A percentile compares a stretch with the other conserved stretches of the same genome.
Conservation (phyloP, 2,329 filamentous ascomycete genomes). For the Mycocentrospora acerina region DNA sequence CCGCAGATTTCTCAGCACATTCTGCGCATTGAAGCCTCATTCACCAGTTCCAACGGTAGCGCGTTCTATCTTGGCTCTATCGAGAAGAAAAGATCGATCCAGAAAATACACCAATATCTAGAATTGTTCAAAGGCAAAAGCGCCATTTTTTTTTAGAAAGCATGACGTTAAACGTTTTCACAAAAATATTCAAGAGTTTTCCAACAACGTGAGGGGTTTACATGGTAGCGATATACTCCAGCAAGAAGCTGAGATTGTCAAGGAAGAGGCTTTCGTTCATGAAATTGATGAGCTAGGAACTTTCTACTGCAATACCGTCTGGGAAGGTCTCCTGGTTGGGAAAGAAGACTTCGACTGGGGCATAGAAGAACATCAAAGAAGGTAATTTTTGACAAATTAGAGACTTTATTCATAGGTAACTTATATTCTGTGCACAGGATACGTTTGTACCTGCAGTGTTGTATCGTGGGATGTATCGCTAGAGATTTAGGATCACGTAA, state of each 20-base stretch:
- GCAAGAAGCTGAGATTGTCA: conserved; percentile 1
- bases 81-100: conserved; percentile 3
- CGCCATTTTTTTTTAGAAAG: too few relatives aligned
- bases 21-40: conserved; percentile 5
- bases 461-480: conserved; percentile 7
- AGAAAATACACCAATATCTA: conserved; percentile 8
- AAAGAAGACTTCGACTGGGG: conserved; percentile 8
- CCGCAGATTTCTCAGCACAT: not conserved
- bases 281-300: conserved; percentile 4
- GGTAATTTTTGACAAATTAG: conserved; percentile 2
- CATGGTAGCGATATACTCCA: conserved; percentile 1
- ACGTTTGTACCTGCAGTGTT: conserved; percentile 14
- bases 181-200: conserved; percentile 8
- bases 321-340: conserved; percentile 3
- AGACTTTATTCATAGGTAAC: not conserved
- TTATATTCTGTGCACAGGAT: conserved; percentile 6
- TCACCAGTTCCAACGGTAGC: conserved; percentile 4
- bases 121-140: conserved; percentile 9
- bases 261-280: conserved; percentile 5
- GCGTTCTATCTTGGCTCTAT: conserved; percentile 13
- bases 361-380: conserved; percentile 1
- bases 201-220: conserved; percentile 1
- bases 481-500: conserved; percentile 3
- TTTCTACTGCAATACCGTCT: conserved; percentile 9
- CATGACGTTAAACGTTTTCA: conserved; percentile 10